phyloP scores from a whole-genome alignment of 2,329 filamentous ascomycete species.

The Pseudogymnoascus sp. region DNA sequence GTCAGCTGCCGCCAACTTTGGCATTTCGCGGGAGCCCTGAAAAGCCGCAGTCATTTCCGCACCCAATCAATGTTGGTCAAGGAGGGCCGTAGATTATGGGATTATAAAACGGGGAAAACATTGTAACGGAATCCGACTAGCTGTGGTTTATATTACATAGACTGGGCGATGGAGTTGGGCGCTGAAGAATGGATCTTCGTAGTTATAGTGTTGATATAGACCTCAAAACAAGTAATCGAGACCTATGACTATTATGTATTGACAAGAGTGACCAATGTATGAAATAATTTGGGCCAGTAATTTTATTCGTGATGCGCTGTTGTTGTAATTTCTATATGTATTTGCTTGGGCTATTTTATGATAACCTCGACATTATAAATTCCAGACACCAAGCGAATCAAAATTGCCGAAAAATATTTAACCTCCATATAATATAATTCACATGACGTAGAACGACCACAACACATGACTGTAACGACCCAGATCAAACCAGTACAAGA shows the following conservation, averaged over 20 bases:
- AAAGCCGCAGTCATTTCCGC: slow-evolving; percentile 34
- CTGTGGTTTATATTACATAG: neutral
- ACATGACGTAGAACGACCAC: slow-evolving; percentile 8
- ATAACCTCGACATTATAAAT: neutral
- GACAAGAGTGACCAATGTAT: neutral
- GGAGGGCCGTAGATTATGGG: slow-evolving; percentile 11
- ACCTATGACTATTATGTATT: neutral
- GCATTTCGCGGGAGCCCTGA: slow-evolving; percentile 53
- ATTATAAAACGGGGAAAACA: neutral
- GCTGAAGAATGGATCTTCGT: neutral
- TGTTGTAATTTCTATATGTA: neutral
- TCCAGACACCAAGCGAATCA: neutral
- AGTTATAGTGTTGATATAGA: slow-evolving; percentile 4
- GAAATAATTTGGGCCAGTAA: neutral
- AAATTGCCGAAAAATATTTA: slow-evolving; percentile 6
- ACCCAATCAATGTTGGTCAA: slow-evolving; percentile 20
- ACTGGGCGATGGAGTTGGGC: neutral
- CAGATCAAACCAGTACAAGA: neutral
- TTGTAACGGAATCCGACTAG: neutral
- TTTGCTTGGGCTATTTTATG: neutral
- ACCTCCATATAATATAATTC: slow-evolving; percentile 5
- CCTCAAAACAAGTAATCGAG: neutral
- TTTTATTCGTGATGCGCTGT: neutral
- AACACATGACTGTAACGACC: slow-evolving; percentile 1
- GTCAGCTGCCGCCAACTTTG: slow-evolving; percentile 30